Percentiles rank a stretch among this genome's conserved stretches.
These are phyloP conservation scores for Coniochaeta prunicola DNA, from an alignment of 2,329 filamentous ascomycete species.

Conservation along the genomic window DNA sequence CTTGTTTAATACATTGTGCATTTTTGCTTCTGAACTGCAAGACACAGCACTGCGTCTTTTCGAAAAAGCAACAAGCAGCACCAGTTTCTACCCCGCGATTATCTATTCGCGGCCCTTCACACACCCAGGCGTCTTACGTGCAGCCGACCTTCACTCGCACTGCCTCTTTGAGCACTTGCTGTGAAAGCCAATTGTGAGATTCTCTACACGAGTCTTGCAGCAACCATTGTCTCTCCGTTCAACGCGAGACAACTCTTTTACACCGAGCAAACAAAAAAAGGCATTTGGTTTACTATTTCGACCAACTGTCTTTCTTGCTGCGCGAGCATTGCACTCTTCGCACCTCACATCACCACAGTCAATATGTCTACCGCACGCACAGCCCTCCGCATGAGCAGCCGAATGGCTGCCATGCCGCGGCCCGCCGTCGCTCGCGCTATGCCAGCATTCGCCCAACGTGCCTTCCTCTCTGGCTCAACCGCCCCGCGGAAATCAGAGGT, in stretches of 20 bases:
- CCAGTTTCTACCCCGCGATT: background rate
- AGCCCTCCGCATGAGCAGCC: conserved; percentile 18
- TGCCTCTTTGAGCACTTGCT: background rate
- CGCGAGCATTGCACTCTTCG: background rate
- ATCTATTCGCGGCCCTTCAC: background rate
- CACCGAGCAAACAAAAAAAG: conserved; percentile 3
- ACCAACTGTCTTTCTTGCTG: too few relatives aligned
- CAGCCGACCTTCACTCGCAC: background rate
- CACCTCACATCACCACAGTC: background rate
- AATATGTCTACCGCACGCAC: conserved; percentile 20
- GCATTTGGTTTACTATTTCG: background rate
- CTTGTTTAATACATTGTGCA: background rate
- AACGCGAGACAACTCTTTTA: background rate
- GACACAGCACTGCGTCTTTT: background rate
- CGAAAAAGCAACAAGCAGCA: background rate
- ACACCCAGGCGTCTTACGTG: background rate
- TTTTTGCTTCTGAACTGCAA: background rate
- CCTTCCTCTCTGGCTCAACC: conserved; percentile 28
- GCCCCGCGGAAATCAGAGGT: conserved; percentile 39
- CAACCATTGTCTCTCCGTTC: background rate
- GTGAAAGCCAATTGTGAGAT: background rate
- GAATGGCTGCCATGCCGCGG: conserved; percentile 20
- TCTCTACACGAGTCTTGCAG: background rate
- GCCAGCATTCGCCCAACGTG: conserved; percentile 14
- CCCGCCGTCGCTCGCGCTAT: conserved; percentile 15